Conservation (phyloP, 2,329 filamentous ascomycete species). For the Paramyrothecium roridum region DNA sequence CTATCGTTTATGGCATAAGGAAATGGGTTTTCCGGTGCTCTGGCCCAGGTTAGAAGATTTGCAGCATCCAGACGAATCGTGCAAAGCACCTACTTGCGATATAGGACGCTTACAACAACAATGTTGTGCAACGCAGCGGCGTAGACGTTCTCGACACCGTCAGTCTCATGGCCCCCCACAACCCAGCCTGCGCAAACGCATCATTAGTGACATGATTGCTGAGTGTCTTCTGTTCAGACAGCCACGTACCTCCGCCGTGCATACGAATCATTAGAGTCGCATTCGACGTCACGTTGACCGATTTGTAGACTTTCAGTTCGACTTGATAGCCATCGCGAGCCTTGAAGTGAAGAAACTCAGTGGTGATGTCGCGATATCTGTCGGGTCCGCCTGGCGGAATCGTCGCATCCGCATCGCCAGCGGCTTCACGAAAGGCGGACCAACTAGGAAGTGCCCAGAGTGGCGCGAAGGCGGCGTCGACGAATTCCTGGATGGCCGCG, state of each 20-base stretch:
- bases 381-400: slow-evolving; percentile 14
- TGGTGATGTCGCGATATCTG: slow-evolving; percentile 8
- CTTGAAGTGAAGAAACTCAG: slow-evolving; percentile 9
- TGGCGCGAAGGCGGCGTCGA: not conserved
- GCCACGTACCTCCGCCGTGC: slow-evolving; percentile 17
- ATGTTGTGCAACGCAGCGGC: slow-evolving; percentile 10
- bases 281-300: not conserved
- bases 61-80: not conserved
- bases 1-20: slow-evolving; percentile 14
- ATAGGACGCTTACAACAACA: slow-evolving; percentile 18
- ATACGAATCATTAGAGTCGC: slow-evolving; percentile 18
- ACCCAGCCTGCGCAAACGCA: slow-evolving; percentile 9
- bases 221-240: not conserved
- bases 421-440: not conserved
- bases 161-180: slow-evolving; percentile 17
- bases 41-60: not conserved
- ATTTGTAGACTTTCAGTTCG: slow-evolving; percentile 16
- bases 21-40: slow-evolving; percentile 17
- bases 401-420: slow-evolving; percentile 10
- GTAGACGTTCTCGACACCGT: slow-evolving; percentile 17
- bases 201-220: not conserved
- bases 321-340: slow-evolving; percentile 12
- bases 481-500: not conserved
- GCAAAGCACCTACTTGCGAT: slow-evolving; percentile 9
- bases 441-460: slow-evolving; percentile 1